Percentiles rank a stretch among this genome's conserved stretches.
phyloP scores from a whole-genome alignment of 139 green algal genomes.

The Nannochloris sp. region DNA sequence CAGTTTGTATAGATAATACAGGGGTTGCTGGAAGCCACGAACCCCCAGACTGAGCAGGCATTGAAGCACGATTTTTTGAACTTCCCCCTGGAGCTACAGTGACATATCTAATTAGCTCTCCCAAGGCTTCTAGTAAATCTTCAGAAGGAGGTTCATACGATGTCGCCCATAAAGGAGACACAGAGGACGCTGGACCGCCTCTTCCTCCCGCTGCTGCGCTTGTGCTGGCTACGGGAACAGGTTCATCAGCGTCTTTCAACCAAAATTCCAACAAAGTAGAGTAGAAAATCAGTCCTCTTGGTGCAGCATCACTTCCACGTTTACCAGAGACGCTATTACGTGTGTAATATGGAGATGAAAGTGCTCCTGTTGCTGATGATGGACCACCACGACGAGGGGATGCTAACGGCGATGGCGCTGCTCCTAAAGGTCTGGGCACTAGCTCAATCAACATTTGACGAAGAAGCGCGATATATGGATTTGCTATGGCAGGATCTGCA shows the following conservation, averaged over 20 bases:
- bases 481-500: slow-evolving; percentile 2
- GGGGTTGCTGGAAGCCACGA: slow-evolving; percentile 48
- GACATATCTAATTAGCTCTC: slow-evolving; percentile 42
- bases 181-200: neutral
- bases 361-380: neutral
- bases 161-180: slow-evolving; percentile 5
- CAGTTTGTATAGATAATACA: slow-evolving; percentile 20
- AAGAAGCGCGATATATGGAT: slow-evolving; percentile 62
- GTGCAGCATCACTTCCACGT: neutral
- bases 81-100: slow-evolving; percentile 8
- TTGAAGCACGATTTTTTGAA: neutral
- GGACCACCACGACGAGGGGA: neutral
- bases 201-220: neutral
- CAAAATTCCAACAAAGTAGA: slow-evolving; percentile 67
- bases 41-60: slow-evolving; percentile 31
- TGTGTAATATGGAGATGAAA: slow-evolving; percentile 14
- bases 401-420: neutral
- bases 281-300: slow-evolving; percentile 16
- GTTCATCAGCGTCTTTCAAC: slow-evolving; percentile 62
- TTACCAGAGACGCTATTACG: neutral
- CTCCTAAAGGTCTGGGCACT: slow-evolving; percentile 35
- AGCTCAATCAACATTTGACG: slow-evolving; percentile 53
- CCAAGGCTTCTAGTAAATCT: slow-evolving; percentile 56
- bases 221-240: slow-evolving; percentile 25
- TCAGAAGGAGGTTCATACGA: slow-evolving; percentile 55